Evolutionary conservation across 176 grass and related monocot species (phyloP).

Genomic region (Eleusine coracana): DNA sequence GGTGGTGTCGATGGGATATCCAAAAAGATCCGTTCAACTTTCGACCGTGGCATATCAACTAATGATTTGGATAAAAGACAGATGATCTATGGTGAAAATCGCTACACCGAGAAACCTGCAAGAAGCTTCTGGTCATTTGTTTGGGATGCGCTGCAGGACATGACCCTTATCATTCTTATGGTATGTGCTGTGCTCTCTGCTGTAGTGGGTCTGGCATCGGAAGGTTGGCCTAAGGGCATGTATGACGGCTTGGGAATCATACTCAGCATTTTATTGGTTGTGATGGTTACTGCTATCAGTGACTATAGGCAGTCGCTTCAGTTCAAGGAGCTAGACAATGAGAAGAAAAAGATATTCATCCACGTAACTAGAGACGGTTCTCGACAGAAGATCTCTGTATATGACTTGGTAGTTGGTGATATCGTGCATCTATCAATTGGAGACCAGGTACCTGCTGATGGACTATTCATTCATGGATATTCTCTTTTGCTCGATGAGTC

Average conservation of each 20-base stretch:
- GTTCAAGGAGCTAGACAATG: slow-evolving; percentile 95
- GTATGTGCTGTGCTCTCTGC: slow-evolving; percentile 86
- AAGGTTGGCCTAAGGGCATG: slow-evolving; percentile 94
- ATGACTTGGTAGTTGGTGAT: slow-evolving; percentile 90
- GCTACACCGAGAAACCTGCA: slow-evolving; percentile 75
- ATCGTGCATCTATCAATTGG: slow-evolving; percentile 96
- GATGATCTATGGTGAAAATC: slow-evolving; percentile 72
- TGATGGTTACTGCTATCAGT: slow-evolving; percentile 91
- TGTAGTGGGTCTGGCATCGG: slow-evolving; percentile 78
- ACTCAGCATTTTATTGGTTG: slow-evolving; percentile 89
- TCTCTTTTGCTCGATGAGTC: slow-evolving; percentile 89
- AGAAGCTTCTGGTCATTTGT: slow-evolving; percentile 96
- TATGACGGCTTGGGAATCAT: slow-evolving; percentile 96
- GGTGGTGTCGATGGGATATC: slow-evolving; percentile 69
- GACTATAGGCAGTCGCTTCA: slow-evolving; percentile 96
- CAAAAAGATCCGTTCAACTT: slow-evolving; percentile 54
- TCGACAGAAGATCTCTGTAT: slow-evolving; percentile 83
- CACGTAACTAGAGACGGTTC: slow-evolving; percentile 79
- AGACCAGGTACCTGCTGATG: slow-evolving; percentile 88
- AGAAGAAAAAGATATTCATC: slow-evolving; percentile 96
- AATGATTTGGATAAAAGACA: slow-evolving; percentile 66
- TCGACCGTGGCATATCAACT: slow-evolving; percentile 52
- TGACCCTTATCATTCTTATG: slow-evolving; percentile 90
- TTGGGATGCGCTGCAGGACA: slow-evolving; percentile 91
- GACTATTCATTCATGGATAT: slow-evolving; percentile 83